Base-by-base conservation (phyloP, 805 yeast genomes). In the Jamesozyma spencerorum region DNA sequence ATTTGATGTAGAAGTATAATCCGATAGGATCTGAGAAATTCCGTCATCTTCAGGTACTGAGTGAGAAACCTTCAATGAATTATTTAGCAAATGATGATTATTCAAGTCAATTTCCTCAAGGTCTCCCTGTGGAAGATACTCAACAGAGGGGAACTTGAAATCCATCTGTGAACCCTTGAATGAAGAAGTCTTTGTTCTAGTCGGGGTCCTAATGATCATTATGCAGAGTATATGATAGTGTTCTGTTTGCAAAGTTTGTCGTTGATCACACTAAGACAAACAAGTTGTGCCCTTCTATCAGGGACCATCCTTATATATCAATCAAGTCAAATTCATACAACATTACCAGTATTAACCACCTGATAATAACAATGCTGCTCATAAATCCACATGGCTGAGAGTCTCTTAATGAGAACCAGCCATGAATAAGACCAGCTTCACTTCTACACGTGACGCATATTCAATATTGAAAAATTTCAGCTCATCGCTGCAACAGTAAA, bases 151-250 rank as follows among this genome's bases (percentile, higher is more conserved):
- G 39, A 66, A 67, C 39, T 58, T 56, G 47, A 67, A 67, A 13
- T 48, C 60, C 60, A 62, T 55, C 45, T 66, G 71, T 2, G 62
- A 50, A 4, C 71, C 71, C 18, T 56, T 58, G 40, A 64, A 66
- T 0, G 70, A 65, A 6, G 54, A 45, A 1, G 70, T 58, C 47
- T 63, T 66, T 22, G 64, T 53, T 44, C 62, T 58, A 15, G 60
- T 54, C 6, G 63, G 63, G 12, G 56, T 41, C 42, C 63, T 53
- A 13, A 56, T 48, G 19, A 57, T 50, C 51, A 51, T 45, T 35
- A n/a, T 26, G 32, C 6, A 22, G 6, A 22, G 10, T 22, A 22
- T 22, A 22, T 22, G 6, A 22, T 10, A 10, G n/a, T n/a, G n/a
- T n/a, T n/a, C n/a, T n/a, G n/a, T n/a, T n/a, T n/a, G n/a, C n/a